A percentile compares a stretch with the other conserved stretches of the same genome.
phyloP scores from a whole-genome alignment of 257 asterid species.

The Solanum ahanhuiri region DNA sequence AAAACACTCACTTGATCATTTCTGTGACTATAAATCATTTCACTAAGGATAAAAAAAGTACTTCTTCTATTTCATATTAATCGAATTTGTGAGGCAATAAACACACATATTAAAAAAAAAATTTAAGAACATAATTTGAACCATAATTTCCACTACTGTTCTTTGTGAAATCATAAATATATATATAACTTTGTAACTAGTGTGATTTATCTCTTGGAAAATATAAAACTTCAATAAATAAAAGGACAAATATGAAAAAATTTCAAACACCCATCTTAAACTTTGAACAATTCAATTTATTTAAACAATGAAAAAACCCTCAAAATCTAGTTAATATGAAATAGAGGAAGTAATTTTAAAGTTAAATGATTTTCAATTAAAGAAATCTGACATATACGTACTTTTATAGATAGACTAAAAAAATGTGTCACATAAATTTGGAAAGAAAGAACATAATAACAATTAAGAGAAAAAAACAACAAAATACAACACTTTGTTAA shows the following conservation, averaged over 20 bases:
- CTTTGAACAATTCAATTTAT: not conserved
- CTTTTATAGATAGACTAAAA: not conserved
- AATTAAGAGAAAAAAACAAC: too few relatives aligned
- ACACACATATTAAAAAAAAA: too few relatives aligned
- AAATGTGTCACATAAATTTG: too few relatives aligned
- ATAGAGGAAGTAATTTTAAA: not conserved
- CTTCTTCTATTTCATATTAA: too few relatives aligned
- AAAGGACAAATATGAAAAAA: too few relatives aligned
- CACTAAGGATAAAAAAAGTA: too few relatives aligned
- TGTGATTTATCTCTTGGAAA: not conserved
- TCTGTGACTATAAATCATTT: not conserved
- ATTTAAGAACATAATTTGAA: too few relatives aligned
- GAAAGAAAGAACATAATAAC: not conserved
- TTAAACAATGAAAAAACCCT: not conserved
- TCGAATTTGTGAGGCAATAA: too few relatives aligned
- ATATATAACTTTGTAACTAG: not conserved
- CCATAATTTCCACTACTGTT: not conserved
- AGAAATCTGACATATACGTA: not conserved
- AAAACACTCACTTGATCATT: not conserved
- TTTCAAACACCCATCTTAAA: not conserved
- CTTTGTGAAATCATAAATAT: not conserved
- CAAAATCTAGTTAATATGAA: too few relatives aligned
- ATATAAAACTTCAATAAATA: not conserved
- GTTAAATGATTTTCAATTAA: not conserved
- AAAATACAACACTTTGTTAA: too few relatives aligned